Base-by-base conservation (phyloP, 2,329 filamentous ascomycete genomes). In the Capronia americana region DNA sequence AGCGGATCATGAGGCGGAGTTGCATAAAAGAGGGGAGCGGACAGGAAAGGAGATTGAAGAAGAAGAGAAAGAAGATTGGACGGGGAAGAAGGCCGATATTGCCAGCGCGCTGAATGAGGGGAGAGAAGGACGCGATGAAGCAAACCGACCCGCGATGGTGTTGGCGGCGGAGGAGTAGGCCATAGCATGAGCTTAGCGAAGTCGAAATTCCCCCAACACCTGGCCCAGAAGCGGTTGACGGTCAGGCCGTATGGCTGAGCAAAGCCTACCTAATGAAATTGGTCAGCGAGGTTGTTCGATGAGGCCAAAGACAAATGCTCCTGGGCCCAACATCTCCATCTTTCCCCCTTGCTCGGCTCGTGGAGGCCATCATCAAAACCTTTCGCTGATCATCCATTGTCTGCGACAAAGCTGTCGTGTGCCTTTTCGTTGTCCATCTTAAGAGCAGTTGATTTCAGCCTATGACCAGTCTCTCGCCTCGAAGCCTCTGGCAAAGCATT, bases 91-190 rank as follows among this genome's bases (percentile, higher is more conserved):
- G 59, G 71, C 69, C 34, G 72, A 72, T 30, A 66, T 72, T 41
- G 72, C 65, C 5, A 70, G 67, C 32, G 69, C 71, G n/a, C 53
- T 72, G 6, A 48, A 65, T 26, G 57, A 70, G 28, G 64, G 68
- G 61, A 28, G 66, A 28, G 62, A 68, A 24, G 38, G 48, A 12
- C 58, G 50, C 50, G 66, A 66, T 11, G 64, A 62, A 38, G 38
- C 50, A 2, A 30, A 56, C 20, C 32, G 72, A 44, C 66, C 67
- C 26, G 60, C 64, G 48, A 63, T 74, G 48, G 72, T 74, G 17
- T 64, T 73, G 23, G 73, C 74, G 41, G 67, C 74, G 34, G 70
- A 72, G 61, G 71, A 69, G 48, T 73, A 54, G 23, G 10, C 12
- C 20, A 28, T 4, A 66, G 50, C 17, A 53, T 28, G 53, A 32